Evolutionary conservation across 129 eudicot genomes (phyloP).

Genomic region (Calendula officinalis): DNA sequence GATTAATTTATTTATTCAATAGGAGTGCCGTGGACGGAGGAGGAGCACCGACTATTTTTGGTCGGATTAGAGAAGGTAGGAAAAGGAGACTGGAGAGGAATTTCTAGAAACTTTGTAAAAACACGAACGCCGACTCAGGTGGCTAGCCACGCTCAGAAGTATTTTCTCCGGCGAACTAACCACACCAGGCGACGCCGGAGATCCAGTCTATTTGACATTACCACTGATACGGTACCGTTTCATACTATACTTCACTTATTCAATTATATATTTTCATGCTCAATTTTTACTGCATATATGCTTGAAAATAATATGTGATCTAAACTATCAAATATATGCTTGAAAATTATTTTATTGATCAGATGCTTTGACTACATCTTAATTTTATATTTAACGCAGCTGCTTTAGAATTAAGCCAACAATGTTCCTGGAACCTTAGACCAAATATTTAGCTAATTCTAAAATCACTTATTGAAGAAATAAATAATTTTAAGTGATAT

Average conservation of each 20-base stretch:
- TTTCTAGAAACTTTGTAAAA: constrained; percentile 81
- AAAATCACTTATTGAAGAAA: background rate
- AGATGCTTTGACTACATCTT: constrained; percentile 11
- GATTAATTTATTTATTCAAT: constrained; percentile 12
- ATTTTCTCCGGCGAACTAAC: constrained; percentile 83
- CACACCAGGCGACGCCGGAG: constrained; percentile 87
- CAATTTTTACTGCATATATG: background rate
- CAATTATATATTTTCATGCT: background rate
- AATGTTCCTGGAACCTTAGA: constrained; percentile 12
- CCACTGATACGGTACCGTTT: constrained; percentile 67
- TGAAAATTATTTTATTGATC: background rate
- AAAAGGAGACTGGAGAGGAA: constrained; percentile 98
- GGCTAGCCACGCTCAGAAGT: constrained; percentile 97
- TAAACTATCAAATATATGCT: constrained; percentile 15
- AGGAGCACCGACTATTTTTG: constrained; percentile 73
- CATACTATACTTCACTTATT: background rate
- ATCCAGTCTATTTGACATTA: constrained; percentile 91
- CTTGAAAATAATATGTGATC: background rate
- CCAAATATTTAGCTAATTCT: constrained; percentile 16
- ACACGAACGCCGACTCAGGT: constrained; percentile 98
- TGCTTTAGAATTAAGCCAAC: constrained; percentile 27
- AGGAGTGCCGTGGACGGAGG: constrained; percentile 99
- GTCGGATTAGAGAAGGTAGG: constrained; percentile 81
- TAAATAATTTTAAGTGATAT: constrained; percentile 3
- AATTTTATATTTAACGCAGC: constrained; percentile 6